Evolutionary conservation across 768 basidiomycete species (phyloP).

Genomic region (Tulasnella sp.): DNA sequence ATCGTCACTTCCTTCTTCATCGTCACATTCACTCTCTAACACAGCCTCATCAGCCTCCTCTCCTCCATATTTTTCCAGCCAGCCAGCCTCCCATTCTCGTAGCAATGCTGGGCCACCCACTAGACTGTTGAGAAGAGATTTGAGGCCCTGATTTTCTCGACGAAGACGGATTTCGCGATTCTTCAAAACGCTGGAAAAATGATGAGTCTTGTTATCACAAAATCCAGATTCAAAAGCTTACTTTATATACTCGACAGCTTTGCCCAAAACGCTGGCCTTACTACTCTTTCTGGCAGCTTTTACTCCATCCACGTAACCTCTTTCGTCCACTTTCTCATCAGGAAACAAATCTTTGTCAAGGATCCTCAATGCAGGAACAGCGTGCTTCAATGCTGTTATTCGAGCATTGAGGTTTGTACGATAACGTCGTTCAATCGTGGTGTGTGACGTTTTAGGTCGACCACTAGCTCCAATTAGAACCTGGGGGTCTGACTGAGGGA

Average conservation of each 20-base stretch:
- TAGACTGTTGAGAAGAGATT: constrained; percentile 51
- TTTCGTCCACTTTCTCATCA: constrained; percentile 55
- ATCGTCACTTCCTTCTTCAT: constrained; percentile 30
- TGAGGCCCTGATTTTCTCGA: constrained; percentile 64
- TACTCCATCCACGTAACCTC: constrained; percentile 85
- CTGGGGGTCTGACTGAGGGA: not conserved
- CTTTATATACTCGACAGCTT: constrained; percentile 81
- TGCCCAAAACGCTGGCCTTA: constrained; percentile 81
- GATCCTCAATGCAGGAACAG: constrained; percentile 72
- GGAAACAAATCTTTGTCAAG: constrained; percentile 42
- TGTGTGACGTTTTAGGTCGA: constrained; percentile 77
- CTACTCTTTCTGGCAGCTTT: constrained; percentile 82
- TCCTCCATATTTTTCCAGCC: constrained; percentile 61
- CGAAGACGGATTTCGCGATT: constrained; percentile 56
- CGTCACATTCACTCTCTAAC: constrained; percentile 18
- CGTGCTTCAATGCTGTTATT: constrained; percentile 63
- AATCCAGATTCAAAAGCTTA: constrained; percentile 23
- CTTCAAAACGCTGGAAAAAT: constrained; percentile 51
- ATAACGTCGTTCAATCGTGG: constrained; percentile 79
- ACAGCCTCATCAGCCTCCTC: constrained; percentile 52
- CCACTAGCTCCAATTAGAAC: not conserved
- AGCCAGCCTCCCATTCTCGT: constrained; percentile 63
- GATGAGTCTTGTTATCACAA: not conserved
- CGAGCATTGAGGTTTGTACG: constrained; percentile 81
- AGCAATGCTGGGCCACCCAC: constrained; percentile 62